Evolutionary conservation across 192 early-diverging fungal species (phyloP), one percentile per base, ranked within the genome.

Genomic region (Backusella mclennaniae): DNA sequence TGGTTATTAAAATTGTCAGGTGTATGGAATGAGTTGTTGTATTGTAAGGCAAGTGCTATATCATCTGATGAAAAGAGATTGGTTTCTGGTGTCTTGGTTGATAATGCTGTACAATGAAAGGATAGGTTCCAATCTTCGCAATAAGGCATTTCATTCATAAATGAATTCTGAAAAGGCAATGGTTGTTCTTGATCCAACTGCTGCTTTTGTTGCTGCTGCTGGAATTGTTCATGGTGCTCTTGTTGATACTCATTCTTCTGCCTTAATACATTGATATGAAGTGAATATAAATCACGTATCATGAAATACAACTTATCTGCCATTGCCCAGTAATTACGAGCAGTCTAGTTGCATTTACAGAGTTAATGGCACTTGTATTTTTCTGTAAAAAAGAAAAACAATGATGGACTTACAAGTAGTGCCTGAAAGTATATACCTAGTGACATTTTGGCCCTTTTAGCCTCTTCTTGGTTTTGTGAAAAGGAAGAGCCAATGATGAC

Each of bases 241-340:
- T 39, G 12, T 35, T 39, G 23, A 11, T 9, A 3, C 8, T 38
- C 56, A 29, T 66, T 23, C 9, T 52, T 19, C 19, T 7, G 7
- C n/a, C 44, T n/a, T 17, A 71, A 6, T 21, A 52, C 68, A 39
- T 76, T 75, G 59, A 11, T 52, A 52, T 88, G 85, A 33, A 88
- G 83, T 4, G 85, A 79, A 56, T 85, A 88, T 21, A 88, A 76
- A 74, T 87, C 86, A 11, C 86, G 84, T 11, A 85, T 85, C 69
- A 87, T 87, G 41, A 85, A 85, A 53, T 82, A 87, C n/a, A 87
- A 79, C 66, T 86, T 89, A 35, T 83, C 84, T 4, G 86, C 84
- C 79, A 86, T 89, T 4, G 84, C 83, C 88, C 88, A 89, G 31
- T 83, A 83, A 35, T 79, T 71, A 49, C 79, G 75, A 83, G 87